Evolutionary conservation across 2,329 filamentous ascomycete species (phyloP).

Genomic region (Tolypocladium amazonense): DNA sequence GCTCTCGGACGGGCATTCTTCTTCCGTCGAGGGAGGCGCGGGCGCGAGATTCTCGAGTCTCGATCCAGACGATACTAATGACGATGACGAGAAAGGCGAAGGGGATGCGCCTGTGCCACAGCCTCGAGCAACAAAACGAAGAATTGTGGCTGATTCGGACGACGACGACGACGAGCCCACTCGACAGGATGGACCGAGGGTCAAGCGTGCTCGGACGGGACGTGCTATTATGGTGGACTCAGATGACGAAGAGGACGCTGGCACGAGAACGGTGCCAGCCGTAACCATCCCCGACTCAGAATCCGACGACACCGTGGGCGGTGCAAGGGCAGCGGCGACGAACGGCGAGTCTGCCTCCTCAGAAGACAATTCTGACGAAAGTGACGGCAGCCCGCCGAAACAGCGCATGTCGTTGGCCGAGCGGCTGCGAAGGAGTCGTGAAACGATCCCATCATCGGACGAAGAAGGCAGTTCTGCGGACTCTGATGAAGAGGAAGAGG

Average conservation of each 20-base stretch:
- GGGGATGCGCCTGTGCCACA: not conserved
- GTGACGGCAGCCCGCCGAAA: conserved; percentile 5
- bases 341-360: conserved; percentile 2
- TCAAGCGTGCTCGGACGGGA: conserved; percentile 13
- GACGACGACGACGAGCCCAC: conserved; percentile 14
- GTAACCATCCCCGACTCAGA: conserved; percentile 1
- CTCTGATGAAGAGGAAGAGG: conserved; percentile 8
- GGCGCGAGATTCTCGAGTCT: conserved; percentile 19
- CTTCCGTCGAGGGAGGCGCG: conserved; percentile 3
- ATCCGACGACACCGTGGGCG: conserved; percentile 6
- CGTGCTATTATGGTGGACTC: conserved; percentile 11
- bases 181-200: conserved; percentile 5
- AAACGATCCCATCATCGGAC: conserved; percentile 8
- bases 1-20: conserved; percentile 1
- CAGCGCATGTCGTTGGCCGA: conserved; percentile 11
- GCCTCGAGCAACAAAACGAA: conserved; percentile 14
- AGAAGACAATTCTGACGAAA: conserved; percentile 5
- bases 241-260: conserved; percentile 2
- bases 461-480: conserved; percentile 7
- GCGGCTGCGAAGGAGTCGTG: conserved; percentile 10
- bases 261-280: not conserved
- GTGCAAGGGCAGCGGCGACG: not conserved
- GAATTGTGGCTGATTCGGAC: conserved; percentile 19
- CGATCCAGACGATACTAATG: conserved; percentile 8
- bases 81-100: not conserved